Base-by-base conservation (phyloP, 129 eudicot genomes). In the Rutidosis leptorrhynchoides region DNA sequence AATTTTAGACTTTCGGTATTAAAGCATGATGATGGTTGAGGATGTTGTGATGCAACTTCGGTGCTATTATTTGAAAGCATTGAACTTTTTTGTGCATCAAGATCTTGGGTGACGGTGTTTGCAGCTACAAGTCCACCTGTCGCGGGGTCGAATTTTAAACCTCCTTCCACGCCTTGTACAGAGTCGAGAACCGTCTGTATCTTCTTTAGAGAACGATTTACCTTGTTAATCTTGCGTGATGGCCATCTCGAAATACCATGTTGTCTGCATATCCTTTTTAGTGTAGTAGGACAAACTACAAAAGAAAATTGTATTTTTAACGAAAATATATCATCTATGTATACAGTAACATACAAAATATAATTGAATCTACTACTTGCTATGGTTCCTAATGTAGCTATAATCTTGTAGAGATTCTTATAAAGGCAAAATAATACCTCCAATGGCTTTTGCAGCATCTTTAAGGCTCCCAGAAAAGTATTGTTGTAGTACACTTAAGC, bases 221-320 rank as follows among this genome's bases (percentile, higher is more conserved):
- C 99, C 72, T 93, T 93, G 42, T 86, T 93, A 53, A 93, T 93
- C 78, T 93, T 93, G 28, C 98, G 90, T 17, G 96, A 93, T 43
- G 98, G 98, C 98, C 98, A 93, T 79, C 98, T 80, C 4, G 87
- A 80, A 79, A 93, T 93, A 42, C 99, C 99, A 69, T 93, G 90
- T 62, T 82, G 88, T 75, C 99, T 75, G 74, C 99, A 93, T 64
- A 93, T 89, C 81, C 96, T 80, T 78, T 93, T 93, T 19, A 93
- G 76, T 12, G 99, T 93, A 59, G 99, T 93, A 17, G 99, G 99
- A 78, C 96, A 93, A 68, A 93, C 99, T 89, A 42, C 75, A 84
- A 80, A 73, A 53, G 35, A 5, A 74, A 0, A 48, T 64, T 10
- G n/a, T 22, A 51, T 45, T 16, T 15, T 58, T 57, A 63, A 19